Conservation (phyloP, 768 basidiomycete genomes). For the Clavaria fumosa region DNA sequence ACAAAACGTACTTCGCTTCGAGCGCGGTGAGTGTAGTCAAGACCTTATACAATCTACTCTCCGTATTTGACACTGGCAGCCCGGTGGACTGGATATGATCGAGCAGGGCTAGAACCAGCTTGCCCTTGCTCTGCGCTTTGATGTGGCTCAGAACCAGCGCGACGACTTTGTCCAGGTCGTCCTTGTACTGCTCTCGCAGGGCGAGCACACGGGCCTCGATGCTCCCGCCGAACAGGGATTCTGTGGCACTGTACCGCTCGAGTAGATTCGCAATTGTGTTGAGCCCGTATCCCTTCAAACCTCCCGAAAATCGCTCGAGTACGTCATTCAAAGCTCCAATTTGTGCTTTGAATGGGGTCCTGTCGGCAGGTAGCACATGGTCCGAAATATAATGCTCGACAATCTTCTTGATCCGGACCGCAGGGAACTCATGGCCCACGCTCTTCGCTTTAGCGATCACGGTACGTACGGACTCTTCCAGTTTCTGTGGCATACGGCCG, state of each 20-base stretch:
- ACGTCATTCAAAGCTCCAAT: constrained; percentile 57
- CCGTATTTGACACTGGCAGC: constrained; percentile 58
- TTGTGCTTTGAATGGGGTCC: constrained; percentile 60
- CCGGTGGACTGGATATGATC: constrained; percentile 80
- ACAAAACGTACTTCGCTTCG: constrained; percentile 60
- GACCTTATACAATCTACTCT: constrained; percentile 59
- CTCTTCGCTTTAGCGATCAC: constrained; percentile 70
- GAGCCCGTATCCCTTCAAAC: constrained; percentile 79
- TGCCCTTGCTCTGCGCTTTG: constrained; percentile 86
- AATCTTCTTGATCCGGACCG: constrained; percentile 67
- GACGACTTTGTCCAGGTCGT: constrained; percentile 78
- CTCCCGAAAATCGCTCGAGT: constrained; percentile 65
- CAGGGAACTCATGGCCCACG: constrained; percentile 78
- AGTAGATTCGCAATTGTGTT: constrained; percentile 63
- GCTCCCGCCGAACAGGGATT: constrained; percentile 85
- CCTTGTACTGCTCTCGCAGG: constrained; percentile 85
- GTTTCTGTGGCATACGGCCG: constrained; percentile 83
- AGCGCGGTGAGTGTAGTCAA: constrained; percentile 71
- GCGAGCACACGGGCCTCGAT: constrained; percentile 86
- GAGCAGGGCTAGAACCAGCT: constrained; percentile 70
- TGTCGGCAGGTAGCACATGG: constrained; percentile 65
- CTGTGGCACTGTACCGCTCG: constrained; percentile 67
- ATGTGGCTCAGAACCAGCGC: constrained; percentile 86
- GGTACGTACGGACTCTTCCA: constrained; percentile 74
- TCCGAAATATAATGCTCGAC: constrained; percentile 78